These are phyloP conservation scores for Yamadazyma sp. DNA, from an alignment of 1,139 yeast genomes.

Conservation along the genomic window DNA sequence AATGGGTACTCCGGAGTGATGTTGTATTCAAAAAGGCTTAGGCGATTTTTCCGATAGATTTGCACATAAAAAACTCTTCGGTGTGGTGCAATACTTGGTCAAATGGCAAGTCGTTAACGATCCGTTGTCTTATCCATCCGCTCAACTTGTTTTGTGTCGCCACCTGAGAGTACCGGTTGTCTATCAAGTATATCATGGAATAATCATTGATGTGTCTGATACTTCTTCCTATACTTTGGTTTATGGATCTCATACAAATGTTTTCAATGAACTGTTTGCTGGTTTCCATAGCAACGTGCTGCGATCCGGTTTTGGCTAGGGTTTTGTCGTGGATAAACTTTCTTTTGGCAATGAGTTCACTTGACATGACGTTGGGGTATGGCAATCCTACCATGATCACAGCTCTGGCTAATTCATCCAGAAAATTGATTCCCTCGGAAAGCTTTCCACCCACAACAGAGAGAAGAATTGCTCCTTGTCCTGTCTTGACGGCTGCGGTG, in stretches of 20 bases:
- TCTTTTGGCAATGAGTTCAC: constrained; percentile 76
- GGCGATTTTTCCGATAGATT: constrained; percentile 5
- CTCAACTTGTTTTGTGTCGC: constrained; percentile 66
- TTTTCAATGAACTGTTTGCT: constrained; percentile 74
- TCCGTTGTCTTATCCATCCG: constrained; percentile 67
- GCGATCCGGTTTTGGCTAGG: constrained; percentile 39
- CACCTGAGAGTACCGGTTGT: constrained; percentile 52
- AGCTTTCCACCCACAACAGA: constrained; percentile 93
- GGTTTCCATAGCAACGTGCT: constrained; percentile 40
- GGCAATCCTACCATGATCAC: constrained; percentile 90
- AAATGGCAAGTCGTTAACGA: constrained; percentile 12
- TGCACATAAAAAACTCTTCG: constrained; percentile 24
- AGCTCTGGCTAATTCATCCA: constrained; percentile 82
- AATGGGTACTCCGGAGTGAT: constrained; percentile 68
- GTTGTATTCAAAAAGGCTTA: constrained; percentile 33
- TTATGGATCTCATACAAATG: constrained; percentile 87
- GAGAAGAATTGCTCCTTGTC: constrained; percentile 63
- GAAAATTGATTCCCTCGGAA: constrained; percentile 93
- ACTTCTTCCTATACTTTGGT: constrained; percentile 92
- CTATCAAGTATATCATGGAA: constrained; percentile 72
- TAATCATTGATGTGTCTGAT: constrained; percentile 83
- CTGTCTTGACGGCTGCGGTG: constrained; percentile 24
- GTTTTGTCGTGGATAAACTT: constrained; percentile 58
- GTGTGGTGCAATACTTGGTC: constrained; percentile 20
- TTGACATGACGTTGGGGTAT: constrained; percentile 81